Evolutionary conservation across 148 eudicot genomes (phyloP), one percentile per base, ranked within the genome.

Genomic region (Amaranthus hypochondriacus): DNA sequence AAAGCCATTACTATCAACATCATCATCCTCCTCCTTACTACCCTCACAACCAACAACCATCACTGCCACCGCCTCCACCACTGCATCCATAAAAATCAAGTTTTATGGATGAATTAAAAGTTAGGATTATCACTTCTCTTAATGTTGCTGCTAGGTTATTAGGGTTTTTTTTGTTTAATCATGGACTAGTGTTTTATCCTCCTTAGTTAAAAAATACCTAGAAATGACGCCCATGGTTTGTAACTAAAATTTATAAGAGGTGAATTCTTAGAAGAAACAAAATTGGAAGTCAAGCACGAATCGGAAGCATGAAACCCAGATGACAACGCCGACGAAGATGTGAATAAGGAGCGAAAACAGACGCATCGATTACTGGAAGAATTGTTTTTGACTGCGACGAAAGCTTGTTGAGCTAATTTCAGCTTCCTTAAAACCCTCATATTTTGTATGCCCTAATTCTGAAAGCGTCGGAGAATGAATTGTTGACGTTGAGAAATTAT

Each of bases 401-500:
- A 12, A 56, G 72, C 54, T 66, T 52, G 73, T 51, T 56, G 73
- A 58, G 53, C 73, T 59, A 73, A 56, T 14, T 46, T 73, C 8
- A 78, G 66, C 62, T 46, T 78, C 49, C 73, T 39, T 8, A 73
- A 43, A 66, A 49, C 62, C 49, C 71, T 72, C 76, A 66, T 78
- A 14, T n/a, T 65, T 5, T 53, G n/a, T 50, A 15, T 56, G 39
- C 39, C 39, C 39, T 28, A 28, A 28, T 28, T 28, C 39, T 28
- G 39, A 28, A 28, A 28, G 39, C 39, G 39, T 28, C 39, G 39
- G 39, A 28, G 39, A 28, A 28, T 28, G 39, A 28, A 28, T 0
- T 28, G 39, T 28, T 28, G 39, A 28, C 1, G 39, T 28, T 28
- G 39, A 2, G 39, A 28, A 28, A 28, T 28, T 28, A 28, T 28